Base-by-base conservation (phyloP, 768 basidiomycete genomes). In the Auricularia sp. region DNA sequence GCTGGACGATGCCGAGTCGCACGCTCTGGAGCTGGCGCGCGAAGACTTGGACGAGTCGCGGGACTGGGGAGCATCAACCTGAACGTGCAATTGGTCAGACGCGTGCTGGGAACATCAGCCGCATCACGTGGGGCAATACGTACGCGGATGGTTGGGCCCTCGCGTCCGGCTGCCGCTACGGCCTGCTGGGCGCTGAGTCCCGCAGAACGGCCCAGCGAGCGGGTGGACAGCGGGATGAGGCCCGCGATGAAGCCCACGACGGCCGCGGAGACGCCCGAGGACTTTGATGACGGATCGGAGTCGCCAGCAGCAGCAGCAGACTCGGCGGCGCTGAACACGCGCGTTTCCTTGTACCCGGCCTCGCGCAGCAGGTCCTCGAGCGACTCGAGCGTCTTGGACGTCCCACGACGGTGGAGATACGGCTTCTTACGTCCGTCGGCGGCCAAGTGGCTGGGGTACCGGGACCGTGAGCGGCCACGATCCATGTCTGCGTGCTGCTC, bases 291-390 rank as follows among this genome's bases (percentile, higher is more conserved):
- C 42, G 58, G 66, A n/a, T 76, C 63, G 65, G 70, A 69, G 33
- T 72, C 72, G 18, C 75, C 76, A 18, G 71, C 70, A n/a, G n/a
- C n/a, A n/a, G n/a, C n/a, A n/a, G n/a, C n/a, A 3, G 81, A 77
- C 74, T 93, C 91, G 7, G 93, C 93, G 0, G 93, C 39, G 39
- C 39, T 94, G 70, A 91, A 90, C 11, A 97, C 81, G 53, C 93
- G 83, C 3, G 92, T 94, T 71, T 96, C 93, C 73, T 92, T 93
- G 79, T 94, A 95, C 1, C 93, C 93, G 1, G 91, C 91, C 72
- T 93, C 89, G 61, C 84, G 80, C 34, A 97, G 80, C 18, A 97
- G 79, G 75, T 94, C 91, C 68, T 93, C 93, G 21, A 96, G 80
- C 4, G 84, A 81, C 68, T 94, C 92, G 67, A 92, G 93, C 3